Evolutionary conservation across 2,329 filamentous ascomycete species (phyloP), one percentile per base, ranked within the genome.

Genomic region (Colletotrichum magnum): DNA sequence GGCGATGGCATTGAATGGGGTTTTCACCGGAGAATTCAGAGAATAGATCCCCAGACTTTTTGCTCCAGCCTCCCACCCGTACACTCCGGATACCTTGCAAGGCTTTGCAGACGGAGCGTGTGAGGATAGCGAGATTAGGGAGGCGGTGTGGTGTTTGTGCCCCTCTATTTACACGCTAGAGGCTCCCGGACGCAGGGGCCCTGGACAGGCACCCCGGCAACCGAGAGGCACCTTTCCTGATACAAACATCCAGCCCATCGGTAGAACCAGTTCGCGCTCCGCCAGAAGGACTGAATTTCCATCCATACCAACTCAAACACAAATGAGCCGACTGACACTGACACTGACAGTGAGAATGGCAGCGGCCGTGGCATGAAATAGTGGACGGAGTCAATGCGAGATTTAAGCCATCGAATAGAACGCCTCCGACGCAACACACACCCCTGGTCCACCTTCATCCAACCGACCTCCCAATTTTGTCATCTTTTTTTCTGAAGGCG

Each of bases 141-240:
- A 62, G 59, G 50, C 59, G 50, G 59, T 62, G 59, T 47, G 39
- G 41, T 62, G 24, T n/a, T 50, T 61, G 53, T 62, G 50, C 50
- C 39, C 59, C 36, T 54, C 36, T 62, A 48, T 62, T 53, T 47
- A 62, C 41, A n/a, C 50, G 21, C 24, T 62, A 53, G 24, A 16
- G 26, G 24, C 32, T 24, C 1, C n/a, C 6, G 1, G 26, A 43
- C 39, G 36, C 39, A 45, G 26, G 50, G 39, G 24, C 59, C 50
- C 59, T 41, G 39, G 50, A 12, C 50, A 24, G 36, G n/a, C 15
- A 53, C 59, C 59, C 59, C 51, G 13, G 59, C 59, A 62, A 62
- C 59, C 58, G 50, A 62, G 13, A 12, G 24, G 41, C 50, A 26
- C 50, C 50, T 47, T 54, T 15, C 59, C 59, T 18, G 28, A 60